Evolutionary conservation across 495 filamentous ascomycete genomes (phyloP), one percentile per base, ranked within the genome.

Genomic region (Xanthoparmelia taractica): DNA sequence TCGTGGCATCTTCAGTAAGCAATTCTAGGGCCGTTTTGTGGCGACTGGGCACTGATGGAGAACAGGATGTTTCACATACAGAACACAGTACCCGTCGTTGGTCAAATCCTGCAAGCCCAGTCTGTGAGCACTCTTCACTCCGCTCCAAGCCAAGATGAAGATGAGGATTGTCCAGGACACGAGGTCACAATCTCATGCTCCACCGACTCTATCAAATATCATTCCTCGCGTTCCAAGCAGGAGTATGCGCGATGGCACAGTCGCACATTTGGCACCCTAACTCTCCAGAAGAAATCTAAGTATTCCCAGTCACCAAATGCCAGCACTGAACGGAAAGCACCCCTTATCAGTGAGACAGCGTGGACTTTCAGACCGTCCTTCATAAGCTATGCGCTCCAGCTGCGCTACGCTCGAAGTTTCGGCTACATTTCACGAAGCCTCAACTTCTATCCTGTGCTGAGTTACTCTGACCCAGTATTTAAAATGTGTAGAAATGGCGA

Each of bases 1-100:
- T 17, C 27, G 29, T 59, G 36, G 57, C 36, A 47, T 8, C 25
- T 59, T 4, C 40, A 43, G 57, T 59, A n/a, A n/a, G n/a, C n/a
- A n/a, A n/a, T n/a, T n/a, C n/a, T n/a, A n/a, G n/a, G n/a, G n/a
- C n/a, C n/a, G 41, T 23, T 2, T 6, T 25, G 4, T 41, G 18
- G 4, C 36, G 36, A 2, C 13, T 27, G 4, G 55, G 13, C 27
- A n/a, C 33, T 58, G 29, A 58, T 15, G 41, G 17, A 43, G 57
- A 8, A 58, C 25, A 38, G 20, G 11, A 0, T 43, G 6, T 25
- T 41, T 58, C 57, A 57, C 2, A 38, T 23, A n/a, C 57, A n/a
- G 18, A 25, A 7, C 25, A 41, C n/a, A n/a, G n/a, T n/a, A n/a
- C n/a, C n/a, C n/a, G n/a, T n/a, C n/a, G n/a, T n/a, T n/a, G n/a